phyloP scores from a whole-genome alignment of 2,329 filamentous ascomycete genomes.

The Chaetomium sp. region DNA sequence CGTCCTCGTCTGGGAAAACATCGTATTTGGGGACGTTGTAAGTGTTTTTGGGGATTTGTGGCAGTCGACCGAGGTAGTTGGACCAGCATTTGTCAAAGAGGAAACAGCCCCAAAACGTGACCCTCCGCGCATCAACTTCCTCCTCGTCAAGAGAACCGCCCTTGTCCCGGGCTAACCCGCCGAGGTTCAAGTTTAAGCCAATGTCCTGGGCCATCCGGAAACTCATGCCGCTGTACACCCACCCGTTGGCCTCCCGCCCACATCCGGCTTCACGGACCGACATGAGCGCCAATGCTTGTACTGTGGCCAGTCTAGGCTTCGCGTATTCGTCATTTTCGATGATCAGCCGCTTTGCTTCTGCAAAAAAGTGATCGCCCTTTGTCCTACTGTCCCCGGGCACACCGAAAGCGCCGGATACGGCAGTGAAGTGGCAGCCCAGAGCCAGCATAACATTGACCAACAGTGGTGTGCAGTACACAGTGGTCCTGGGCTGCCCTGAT shows the following conservation, averaged over 20 bases:
- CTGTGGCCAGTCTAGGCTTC: constrained; percentile 78
- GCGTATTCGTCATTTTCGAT: constrained; percentile 91
- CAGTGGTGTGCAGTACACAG: constrained; percentile 77
- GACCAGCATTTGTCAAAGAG: constrained; percentile 99
- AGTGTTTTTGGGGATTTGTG: constrained; percentile 72
- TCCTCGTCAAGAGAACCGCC: constrained; percentile 59
- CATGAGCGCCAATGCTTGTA: constrained; percentile 92
- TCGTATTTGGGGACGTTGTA: constrained; percentile 85
- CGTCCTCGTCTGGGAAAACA: constrained; percentile 83
- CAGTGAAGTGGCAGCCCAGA: constrained; percentile 88
- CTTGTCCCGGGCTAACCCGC: constrained; percentile 53
- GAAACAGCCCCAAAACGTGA: constrained; percentile 98
- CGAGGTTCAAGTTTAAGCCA: constrained; percentile 79
- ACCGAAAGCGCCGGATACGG: constrained; percentile 63
- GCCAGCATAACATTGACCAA: constrained; percentile 92
- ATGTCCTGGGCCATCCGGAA: constrained; percentile 97
- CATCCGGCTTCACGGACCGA: constrained; percentile 94
- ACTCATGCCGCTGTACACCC: constrained; percentile 98
- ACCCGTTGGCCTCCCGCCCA: constrained; percentile 87
- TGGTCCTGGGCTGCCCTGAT: constrained; percentile 43
- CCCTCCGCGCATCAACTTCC: constrained; percentile 79
- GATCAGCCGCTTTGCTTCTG: constrained; percentile 83
- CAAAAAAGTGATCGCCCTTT: constrained; percentile 93
- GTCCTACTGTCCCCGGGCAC: constrained; percentile 70
- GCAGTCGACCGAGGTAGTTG: constrained; percentile 87